Percentiles rank a stretch among this genome's conserved stretches.
These are phyloP conservation scores for Lactarius deliciosus DNA, from an alignment of 768 basidiomycete genomes.

Conservation along the genomic window DNA sequence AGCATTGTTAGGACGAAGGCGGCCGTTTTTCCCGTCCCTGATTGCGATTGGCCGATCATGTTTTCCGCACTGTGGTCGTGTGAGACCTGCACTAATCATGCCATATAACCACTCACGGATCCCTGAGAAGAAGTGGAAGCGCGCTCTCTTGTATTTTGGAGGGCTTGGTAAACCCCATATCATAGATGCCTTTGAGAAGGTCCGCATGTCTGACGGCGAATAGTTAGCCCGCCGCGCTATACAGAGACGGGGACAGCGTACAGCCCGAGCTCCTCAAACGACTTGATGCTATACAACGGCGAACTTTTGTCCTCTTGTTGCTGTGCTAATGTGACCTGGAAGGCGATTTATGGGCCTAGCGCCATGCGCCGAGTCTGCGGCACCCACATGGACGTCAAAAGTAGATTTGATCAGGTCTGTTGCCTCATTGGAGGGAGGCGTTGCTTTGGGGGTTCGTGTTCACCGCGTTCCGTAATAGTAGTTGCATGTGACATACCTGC, in stretches of 20 bases:
- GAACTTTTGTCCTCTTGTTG: conserved; percentile 95
- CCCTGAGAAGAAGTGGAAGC: conserved; percentile 81
- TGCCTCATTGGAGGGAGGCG: conserved; percentile 29
- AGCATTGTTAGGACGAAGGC: conserved; percentile 98
- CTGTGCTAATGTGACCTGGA: conserved; percentile 91
- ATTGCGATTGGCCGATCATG: conserved; percentile 99
- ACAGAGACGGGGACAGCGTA: conserved; percentile 73
- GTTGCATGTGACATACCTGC: conserved; percentile 13
- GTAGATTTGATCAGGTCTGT: conserved; percentile 74
- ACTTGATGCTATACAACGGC: conserved; percentile 90
- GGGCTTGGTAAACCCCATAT: conserved; percentile 95
- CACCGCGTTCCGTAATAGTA: neutral
- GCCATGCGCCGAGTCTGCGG: conserved; percentile 2
- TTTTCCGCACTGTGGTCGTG: conserved; percentile 76
- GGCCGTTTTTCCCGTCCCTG: conserved; percentile 98
- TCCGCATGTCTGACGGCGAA: conserved; percentile 66
- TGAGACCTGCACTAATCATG: conserved; percentile 13
- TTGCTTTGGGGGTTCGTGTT: neutral
- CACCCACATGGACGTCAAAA: conserved; percentile 76
- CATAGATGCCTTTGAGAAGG: conserved; percentile 90
- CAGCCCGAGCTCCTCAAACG: conserved; percentile 95
- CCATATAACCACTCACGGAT: conserved; percentile 63
- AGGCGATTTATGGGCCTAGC: conserved; percentile 7
- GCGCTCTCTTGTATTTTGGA: conserved; percentile 99
- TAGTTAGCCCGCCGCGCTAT: conserved; percentile 12